Percentiles rank a stretch among this genome's conserved stretches.
These are phyloP conservation scores for Pseudogymnoascus destructans DNA, from an alignment of 2,329 filamentous ascomycete species.

Conservation along the genomic window DNA sequence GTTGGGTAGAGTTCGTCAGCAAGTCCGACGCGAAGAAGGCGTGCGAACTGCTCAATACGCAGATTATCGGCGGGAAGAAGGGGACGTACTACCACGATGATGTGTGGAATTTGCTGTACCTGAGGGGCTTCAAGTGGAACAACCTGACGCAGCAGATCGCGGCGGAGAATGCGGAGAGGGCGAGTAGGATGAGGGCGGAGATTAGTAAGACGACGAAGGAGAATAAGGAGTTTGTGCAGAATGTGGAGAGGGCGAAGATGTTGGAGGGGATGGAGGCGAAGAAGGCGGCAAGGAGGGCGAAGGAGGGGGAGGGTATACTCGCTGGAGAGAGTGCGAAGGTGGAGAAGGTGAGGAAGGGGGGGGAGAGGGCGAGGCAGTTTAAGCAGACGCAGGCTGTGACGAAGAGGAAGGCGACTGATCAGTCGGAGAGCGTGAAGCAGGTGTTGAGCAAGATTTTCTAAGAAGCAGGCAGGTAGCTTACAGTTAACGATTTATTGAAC, in stretches of 20 bases:
- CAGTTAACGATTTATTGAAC: slow-evolving; percentile 5
- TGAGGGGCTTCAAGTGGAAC: slow-evolving; percentile 74
- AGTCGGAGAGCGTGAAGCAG: slow-evolving; percentile 43
- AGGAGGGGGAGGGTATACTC: slow-evolving; percentile 23
- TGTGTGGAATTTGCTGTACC: slow-evolving; percentile 71
- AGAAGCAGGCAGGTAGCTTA: slow-evolving; percentile 9
- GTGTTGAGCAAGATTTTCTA: slow-evolving; percentile 55
- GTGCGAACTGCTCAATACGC: slow-evolving; percentile 63
- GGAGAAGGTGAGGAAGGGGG: slow-evolving; percentile 22
- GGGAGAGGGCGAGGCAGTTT: slow-evolving; percentile 40
- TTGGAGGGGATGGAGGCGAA: slow-evolving; percentile 58
- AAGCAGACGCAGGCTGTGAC: slow-evolving; percentile 50
- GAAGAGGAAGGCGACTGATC: slow-evolving; percentile 34
- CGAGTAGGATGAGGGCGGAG: slow-evolving; percentile 63
- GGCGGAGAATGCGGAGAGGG: slow-evolving; percentile 67
- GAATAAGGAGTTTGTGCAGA: slow-evolving; percentile 69
- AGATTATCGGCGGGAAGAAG: slow-evolving; percentile 73
- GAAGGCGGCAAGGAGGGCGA: slow-evolving; percentile 34
- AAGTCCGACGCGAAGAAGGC: slow-evolving; percentile 69
- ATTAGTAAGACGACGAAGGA: slow-evolving; percentile 63
- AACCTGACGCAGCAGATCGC: slow-evolving; percentile 65
- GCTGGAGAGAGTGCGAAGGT: slow-evolving; percentile 17
- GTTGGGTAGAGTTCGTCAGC: slow-evolving; percentile 70
- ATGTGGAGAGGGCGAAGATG: slow-evolving; percentile 71
- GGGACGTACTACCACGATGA: slow-evolving; percentile 73